A percentile compares a stretch with the other conserved stretches of the same genome.
Conservation (phyloP, 2,329 filamentous ascomycete species). For the Keithomyces neogunnii region DNA sequence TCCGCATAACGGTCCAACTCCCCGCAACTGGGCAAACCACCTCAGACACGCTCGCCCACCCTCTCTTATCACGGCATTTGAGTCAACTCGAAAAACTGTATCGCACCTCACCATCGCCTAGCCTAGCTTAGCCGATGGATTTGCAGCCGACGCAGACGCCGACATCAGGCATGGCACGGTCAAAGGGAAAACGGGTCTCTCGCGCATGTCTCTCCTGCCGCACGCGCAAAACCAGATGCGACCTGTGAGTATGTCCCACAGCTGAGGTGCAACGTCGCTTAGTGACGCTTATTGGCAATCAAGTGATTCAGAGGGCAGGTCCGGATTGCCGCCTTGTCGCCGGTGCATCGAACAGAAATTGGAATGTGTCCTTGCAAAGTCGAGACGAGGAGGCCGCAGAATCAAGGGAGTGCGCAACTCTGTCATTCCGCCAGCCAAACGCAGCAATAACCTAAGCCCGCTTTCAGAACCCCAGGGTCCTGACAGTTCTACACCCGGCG, state of each 20-base stretch:
- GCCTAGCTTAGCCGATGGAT: constrained; percentile 7
- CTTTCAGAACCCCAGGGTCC: neutral
- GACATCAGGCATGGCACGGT: constrained; percentile 9
- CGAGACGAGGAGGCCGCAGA: constrained; percentile 28
- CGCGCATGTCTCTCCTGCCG: constrained; percentile 23
- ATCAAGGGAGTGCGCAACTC: constrained; percentile 17
- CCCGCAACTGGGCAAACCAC: constrained; percentile 1
- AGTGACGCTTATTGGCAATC: constrained; percentile 6
- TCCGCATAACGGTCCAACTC: constrained; percentile 1
- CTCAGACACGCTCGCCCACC: neutral
- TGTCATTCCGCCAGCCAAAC: constrained; percentile 4
- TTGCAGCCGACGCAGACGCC: constrained; percentile 11
- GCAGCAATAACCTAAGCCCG: neutral
- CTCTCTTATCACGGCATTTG: constrained; percentile 8
- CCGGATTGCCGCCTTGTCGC: constrained; percentile 27
- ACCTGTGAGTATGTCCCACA: constrained; percentile 17
- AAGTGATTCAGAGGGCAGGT: constrained; percentile 24
- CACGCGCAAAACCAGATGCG: constrained; percentile 22
- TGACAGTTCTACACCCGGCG: constrained; percentile 1
- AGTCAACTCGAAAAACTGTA: constrained; percentile 6
- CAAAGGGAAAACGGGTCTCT: constrained; percentile 20
- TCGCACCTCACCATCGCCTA: constrained; percentile 1
- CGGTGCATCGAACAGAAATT: constrained; percentile 28
- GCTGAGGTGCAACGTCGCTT: neutral
- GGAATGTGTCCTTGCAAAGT: constrained; percentile 32